phyloP scores from a whole-genome alignment of 495 filamentous ascomycete genomes.

The Aspergillus sparsus region DNA sequence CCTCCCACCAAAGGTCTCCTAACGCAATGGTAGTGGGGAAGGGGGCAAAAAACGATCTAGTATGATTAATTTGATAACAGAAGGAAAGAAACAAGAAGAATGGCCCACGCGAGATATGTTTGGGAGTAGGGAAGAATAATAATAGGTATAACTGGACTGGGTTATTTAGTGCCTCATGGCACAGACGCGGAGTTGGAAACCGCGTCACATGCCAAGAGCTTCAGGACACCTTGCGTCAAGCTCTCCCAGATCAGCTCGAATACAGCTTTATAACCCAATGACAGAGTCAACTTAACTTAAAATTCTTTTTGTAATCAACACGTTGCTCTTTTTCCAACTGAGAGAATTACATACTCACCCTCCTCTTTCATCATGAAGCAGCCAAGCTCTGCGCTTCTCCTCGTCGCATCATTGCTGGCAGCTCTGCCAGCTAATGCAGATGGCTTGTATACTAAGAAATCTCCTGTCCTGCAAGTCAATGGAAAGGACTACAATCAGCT shows the following conservation, averaged over 20 bases:
- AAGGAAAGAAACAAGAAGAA: not conserved
- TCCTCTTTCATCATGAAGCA: slow-evolving; percentile 23
- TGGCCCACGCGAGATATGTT: not conserved
- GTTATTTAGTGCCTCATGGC: not conserved
- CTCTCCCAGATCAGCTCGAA: slow-evolving; percentile 6
- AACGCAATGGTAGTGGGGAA: no score
- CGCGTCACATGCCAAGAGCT: slow-evolving; percentile 48
- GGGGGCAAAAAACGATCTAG: no score
- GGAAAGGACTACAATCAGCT: slow-evolving; percentile 80
- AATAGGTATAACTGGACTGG: no score
- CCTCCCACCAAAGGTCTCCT: no score
- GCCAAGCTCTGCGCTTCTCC: slow-evolving; percentile 37
- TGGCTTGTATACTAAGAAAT: slow-evolving; percentile 81
- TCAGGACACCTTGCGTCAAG: slow-evolving; percentile 51
- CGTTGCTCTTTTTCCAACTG: not conserved
- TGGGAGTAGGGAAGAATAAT: no score
- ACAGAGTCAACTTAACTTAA: not conserved
- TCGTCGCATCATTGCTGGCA: slow-evolving; percentile 55
- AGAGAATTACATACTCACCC: not conserved
- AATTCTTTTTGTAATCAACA: no score
- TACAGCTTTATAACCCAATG: slow-evolving; percentile 7
- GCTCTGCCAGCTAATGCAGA: slow-evolving; percentile 64
- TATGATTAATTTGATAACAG: no score
- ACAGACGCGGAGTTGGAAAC: slow-evolving; percentile 17
- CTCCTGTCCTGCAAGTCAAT: slow-evolving; percentile 83